Evolutionary conservation across 371 early-diverging fungal species (phyloP).

Genomic region (Rhizopus delemar): DNA sequence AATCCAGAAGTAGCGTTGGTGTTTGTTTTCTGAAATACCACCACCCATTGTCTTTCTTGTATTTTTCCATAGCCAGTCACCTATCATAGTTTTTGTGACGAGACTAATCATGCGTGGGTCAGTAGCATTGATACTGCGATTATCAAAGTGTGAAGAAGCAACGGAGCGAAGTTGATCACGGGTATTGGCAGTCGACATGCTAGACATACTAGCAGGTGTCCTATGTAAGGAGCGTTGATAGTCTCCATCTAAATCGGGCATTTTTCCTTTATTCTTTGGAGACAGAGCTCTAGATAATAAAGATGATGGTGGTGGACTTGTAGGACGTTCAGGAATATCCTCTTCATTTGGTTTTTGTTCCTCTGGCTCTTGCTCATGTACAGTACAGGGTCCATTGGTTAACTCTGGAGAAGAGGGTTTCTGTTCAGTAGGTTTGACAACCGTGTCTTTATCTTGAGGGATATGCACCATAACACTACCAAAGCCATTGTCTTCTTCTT

Average conservation of each 20-base stretch:
- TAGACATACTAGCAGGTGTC: slow-evolving; percentile 22
- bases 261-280: slow-evolving; percentile 21
- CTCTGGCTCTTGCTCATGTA: slow-evolving; percentile 19
- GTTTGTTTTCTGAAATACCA: slow-evolving; percentile 59
- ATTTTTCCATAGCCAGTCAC: slow-evolving; percentile 72
- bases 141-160: slow-evolving; percentile 19
- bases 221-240: slow-evolving; percentile 6
- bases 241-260: slow-evolving; percentile 4
- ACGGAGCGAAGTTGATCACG: slow-evolving; percentile 25
- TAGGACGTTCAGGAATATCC: slow-evolving; percentile 27
- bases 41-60: slow-evolving; percentile 55
- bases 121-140: slow-evolving; percentile 13
- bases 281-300: slow-evolving; percentile 25
- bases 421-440: neutral
- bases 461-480: slow-evolving; percentile 11
- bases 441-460: neutral
- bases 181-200: slow-evolving; percentile 29
- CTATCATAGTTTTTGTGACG: slow-evolving; percentile 79
- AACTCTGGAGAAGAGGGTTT: slow-evolving; percentile 2
- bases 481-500: slow-evolving; percentile 3
- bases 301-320: slow-evolving; percentile 34
- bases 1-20: slow-evolving; percentile 75
- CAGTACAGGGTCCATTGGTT: slow-evolving; percentile 10
- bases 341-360: slow-evolving; percentile 7
- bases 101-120: slow-evolving; percentile 44